Percentiles rank a stretch among this genome's conserved stretches.
Evolutionary conservation across 306 rosid species (phyloP).

Genomic region (Mimosa bimucronata): DNA sequence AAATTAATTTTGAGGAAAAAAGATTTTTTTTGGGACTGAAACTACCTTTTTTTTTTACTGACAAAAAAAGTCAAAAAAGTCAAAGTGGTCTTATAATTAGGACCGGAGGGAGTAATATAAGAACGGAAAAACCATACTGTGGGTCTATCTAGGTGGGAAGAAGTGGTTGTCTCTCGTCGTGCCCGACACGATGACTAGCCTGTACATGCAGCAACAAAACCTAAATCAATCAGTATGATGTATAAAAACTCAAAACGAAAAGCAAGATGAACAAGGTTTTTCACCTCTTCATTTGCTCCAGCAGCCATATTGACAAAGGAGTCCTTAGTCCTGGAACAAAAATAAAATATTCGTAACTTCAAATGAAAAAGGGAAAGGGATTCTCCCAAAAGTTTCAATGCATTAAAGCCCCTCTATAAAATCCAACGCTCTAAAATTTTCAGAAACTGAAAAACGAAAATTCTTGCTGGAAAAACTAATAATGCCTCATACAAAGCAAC

Average conservation of each 20-base stretch:
- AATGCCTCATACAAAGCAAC: not conserved
- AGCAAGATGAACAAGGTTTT: slow-evolving; percentile 30
- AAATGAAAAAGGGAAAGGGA: slow-evolving; percentile 13
- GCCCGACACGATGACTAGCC: slow-evolving; percentile 75
- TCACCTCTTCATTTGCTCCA: slow-evolving; percentile 97
- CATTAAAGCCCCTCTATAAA: not conserved
- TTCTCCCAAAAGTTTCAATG: slow-evolving; percentile 10
- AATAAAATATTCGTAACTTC: slow-evolving; percentile 25
- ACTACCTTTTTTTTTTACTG: too few species aligned
- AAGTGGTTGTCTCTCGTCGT: slow-evolving; percentile 92
- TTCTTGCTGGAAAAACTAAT: not conserved
- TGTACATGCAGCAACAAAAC: slow-evolving; percentile 33
- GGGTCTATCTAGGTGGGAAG: slow-evolving; percentile 68
- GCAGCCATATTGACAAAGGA: slow-evolving; percentile 88
- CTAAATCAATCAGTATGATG: slow-evolving; percentile 11
- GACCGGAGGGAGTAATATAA: too few species aligned
- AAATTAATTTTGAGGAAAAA: too few species aligned
- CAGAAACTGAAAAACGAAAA: not conserved
- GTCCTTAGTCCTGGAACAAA: slow-evolving; percentile 74
- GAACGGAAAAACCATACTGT: slow-evolving; percentile 41
- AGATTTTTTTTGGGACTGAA: too few species aligned
- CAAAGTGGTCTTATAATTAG: too few species aligned
- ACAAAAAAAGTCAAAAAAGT: too few species aligned
- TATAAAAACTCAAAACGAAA: not conserved
- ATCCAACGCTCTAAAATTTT: slow-evolving; percentile 18